phyloP scores from a whole-genome alignment of 768 basidiomycete genomes.

The Paxillus involutus region DNA sequence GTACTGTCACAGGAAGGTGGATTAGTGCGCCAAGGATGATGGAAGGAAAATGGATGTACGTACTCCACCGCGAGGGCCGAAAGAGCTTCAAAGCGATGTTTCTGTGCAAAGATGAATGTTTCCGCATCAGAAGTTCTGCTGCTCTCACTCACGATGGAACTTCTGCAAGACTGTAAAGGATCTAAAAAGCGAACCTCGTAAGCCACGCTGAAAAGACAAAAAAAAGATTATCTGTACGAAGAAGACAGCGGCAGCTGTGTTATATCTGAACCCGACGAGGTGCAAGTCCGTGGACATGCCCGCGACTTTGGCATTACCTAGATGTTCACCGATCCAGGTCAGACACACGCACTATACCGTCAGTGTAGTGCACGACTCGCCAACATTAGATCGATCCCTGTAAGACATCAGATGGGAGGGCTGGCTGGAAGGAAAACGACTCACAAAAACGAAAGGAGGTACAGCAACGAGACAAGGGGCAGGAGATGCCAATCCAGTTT shows the following conservation, averaged over 20 bases:
- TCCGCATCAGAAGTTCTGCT: not conserved
- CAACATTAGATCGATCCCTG: conserved; percentile 48
- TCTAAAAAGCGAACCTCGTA: conserved; percentile 11
- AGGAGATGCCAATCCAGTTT: conserved; percentile 47
- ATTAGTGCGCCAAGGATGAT: conserved; percentile 4
- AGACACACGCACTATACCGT: not conserved
- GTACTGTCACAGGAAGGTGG: conserved; percentile 30
- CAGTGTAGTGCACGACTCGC: conserved; percentile 17
- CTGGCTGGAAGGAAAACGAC: conserved; percentile 12
- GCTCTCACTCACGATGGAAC: conserved; percentile 34
- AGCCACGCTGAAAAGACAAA: not conserved
- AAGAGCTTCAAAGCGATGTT: conserved; percentile 38
- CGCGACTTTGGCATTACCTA: conserved; percentile 45
- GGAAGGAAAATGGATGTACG: not conserved
- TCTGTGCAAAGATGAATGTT: conserved; percentile 17
- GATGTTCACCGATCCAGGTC: not conserved
- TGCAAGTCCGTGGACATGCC: conserved; percentile 42
- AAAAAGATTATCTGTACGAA: conserved; percentile 23
- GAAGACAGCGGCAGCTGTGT: conserved; percentile 40
- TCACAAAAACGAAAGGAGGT: conserved; percentile 47
- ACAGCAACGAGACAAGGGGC: conserved; percentile 44
- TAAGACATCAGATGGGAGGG: not conserved
- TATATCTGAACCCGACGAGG: conserved; percentile 35
- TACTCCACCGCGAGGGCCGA: conserved; percentile 38
- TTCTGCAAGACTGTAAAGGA: conserved; percentile 39